A percentile compares a stretch with the other conserved stretches of the same genome.
Conservation (phyloP, 2,329 filamentous ascomycete species). For the Colletotrichum endophyticum region DNA sequence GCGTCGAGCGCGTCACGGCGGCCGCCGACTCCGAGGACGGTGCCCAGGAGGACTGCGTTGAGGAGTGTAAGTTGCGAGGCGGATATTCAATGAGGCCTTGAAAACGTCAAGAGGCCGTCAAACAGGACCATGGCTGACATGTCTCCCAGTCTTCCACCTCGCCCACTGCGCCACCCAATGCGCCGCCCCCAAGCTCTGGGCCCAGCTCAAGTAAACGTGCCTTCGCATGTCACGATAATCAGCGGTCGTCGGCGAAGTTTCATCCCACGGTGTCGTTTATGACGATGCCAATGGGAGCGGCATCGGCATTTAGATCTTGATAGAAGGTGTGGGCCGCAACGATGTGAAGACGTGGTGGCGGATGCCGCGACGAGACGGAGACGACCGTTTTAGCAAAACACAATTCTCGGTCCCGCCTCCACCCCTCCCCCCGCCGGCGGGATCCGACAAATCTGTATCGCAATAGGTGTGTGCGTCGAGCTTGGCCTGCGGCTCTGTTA, state of each 20-base stretch:
- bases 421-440: neutral
- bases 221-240: neutral
- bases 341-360: neutral
- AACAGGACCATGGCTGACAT: neutral
- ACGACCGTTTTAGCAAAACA: neutral
- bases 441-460: slow-evolving; percentile 13
- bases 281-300: neutral
- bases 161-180: slow-evolving; percentile 93
- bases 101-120: neutral
- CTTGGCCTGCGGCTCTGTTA: neutral
- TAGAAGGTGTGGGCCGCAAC: neutral
- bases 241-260: neutral
- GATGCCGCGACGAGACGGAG: neutral
- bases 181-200: slow-evolving; percentile 95
- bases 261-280: neutral
- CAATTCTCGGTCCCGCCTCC: neutral
- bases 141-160: slow-evolving; percentile 90
- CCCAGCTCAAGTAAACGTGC: slow-evolving; percentile 79
- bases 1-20: slow-evolving; percentile 87
- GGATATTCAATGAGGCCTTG: no score
- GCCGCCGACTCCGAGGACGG: slow-evolving; percentile 70
- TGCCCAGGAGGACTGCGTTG: slow-evolving; percentile 92
- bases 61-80: slow-evolving; percentile 82
- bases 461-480: neutral
- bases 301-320: neutral